phyloP scores from a whole-genome alignment of 306 rosid species.

The Prunus persica region DNA sequence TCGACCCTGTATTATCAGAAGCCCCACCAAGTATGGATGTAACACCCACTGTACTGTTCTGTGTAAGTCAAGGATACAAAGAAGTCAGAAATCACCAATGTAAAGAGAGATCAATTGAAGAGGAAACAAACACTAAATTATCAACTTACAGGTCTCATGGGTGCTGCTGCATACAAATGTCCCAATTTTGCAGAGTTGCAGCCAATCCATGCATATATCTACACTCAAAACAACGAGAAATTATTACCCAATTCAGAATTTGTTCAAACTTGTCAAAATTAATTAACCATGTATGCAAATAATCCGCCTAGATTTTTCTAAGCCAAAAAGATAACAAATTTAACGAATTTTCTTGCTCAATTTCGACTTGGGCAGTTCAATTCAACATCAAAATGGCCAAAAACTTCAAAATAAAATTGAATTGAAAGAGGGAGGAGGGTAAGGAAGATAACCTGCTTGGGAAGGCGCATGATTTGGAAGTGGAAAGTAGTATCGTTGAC shows the following conservation, averaged over 20 bases:
- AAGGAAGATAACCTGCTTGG: slow-evolving; percentile 56
- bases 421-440: neutral
- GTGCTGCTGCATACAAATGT: slow-evolving; percentile 77
- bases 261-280: neutral
- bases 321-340: neutral
- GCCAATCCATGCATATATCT: slow-evolving; percentile 65
- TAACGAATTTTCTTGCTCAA: neutral
- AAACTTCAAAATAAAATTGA: neutral
- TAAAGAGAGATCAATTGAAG: neutral
- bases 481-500: slow-evolving; percentile 63
- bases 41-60: slow-evolving; percentile 59
- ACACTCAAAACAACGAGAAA: neutral
- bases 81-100: neutral
- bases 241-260: neutral
- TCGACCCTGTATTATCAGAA: slow-evolving; percentile 84
- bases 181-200: slow-evolving; percentile 79
- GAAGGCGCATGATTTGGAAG: slow-evolving; percentile 75
- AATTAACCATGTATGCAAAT: neutral
- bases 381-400: neutral
- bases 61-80: slow-evolving; percentile 1
- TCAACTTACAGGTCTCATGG: slow-evolving; percentile 64
- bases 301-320: neutral
- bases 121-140: neutral
- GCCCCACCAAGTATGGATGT: slow-evolving; percentile 81
- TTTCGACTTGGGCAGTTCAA: neutral